Percentiles rank a stretch among this genome's conserved stretches.
Conservation (phyloP, 495 filamentous ascomycete species). For the Lasiosphaeria ovina region DNA sequence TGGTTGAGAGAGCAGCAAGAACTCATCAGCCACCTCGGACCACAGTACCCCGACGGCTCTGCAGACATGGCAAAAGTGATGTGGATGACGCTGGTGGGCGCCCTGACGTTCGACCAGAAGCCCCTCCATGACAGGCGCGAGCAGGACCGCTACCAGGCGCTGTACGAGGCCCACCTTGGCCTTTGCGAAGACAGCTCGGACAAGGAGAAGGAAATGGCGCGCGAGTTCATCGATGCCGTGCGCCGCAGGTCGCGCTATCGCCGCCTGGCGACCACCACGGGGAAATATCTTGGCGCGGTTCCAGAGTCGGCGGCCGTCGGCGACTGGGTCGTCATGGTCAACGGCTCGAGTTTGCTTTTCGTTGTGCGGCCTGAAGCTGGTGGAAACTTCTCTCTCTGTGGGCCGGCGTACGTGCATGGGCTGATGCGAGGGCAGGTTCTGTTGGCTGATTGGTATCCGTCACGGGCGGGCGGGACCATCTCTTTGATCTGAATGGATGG, state of each 20-base stretch:
- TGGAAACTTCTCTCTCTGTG: neutral
- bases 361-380: neutral
- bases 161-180: slow-evolving; percentile 6
- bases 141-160: neutral
- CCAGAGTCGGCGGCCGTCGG: slow-evolving; percentile 8
- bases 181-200: neutral
- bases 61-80: neutral
- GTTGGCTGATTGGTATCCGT: neutral
- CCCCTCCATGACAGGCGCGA: neutral
- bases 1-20: slow-evolving; percentile 7
- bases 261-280: slow-evolving; percentile 3
- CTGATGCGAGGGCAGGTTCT: neutral
- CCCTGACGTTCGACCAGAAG: neutral
- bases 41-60: neutral
- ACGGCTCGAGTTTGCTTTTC: neutral
- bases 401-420: slow-evolving; percentile 1
- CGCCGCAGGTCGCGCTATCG: slow-evolving; percentile 9
- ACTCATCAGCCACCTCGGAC: neutral
- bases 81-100: slow-evolving; percentile 1
- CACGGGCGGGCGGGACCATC: neutral
- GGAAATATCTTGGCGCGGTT: slow-evolving; percentile 5
- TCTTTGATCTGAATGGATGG: no score
- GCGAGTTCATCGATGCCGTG: slow-evolving; percentile 8
- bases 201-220: slow-evolving; percentile 5
- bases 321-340: slow-evolving; percentile 6